phyloP scores from a whole-genome alignment of 176 grass and related monocot genomes.

The Coix lacrymajobi region DNA sequence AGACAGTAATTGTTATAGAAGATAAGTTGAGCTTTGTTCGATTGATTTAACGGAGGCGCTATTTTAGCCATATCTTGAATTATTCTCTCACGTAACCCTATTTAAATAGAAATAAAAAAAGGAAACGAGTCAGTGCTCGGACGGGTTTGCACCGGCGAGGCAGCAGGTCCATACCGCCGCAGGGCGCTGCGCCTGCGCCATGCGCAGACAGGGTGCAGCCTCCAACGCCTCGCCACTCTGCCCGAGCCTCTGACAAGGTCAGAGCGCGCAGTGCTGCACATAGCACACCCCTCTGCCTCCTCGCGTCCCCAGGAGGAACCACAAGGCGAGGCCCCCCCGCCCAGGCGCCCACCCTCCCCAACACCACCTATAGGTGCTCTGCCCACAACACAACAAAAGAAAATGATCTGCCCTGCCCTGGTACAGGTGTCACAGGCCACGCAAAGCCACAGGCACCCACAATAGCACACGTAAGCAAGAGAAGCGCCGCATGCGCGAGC shows the following conservation, averaged over 20 bases:
- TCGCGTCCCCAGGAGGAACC: conserved; percentile 21
- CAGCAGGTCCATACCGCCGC: not conserved
- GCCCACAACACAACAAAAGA: conserved; percentile 30
- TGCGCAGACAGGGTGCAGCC: conserved; percentile 29
- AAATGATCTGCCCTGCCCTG: conserved; percentile 14
- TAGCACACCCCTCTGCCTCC: not conserved
- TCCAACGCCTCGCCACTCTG: conserved; percentile 40
- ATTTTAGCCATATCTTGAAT: no score
- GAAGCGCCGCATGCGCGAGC: not conserved
- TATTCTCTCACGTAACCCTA: no score
- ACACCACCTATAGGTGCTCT: conserved; percentile 2
- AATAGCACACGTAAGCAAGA: not conserved
- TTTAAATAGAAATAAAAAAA: no score
- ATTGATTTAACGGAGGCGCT: no score
- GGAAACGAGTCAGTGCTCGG: not conserved
- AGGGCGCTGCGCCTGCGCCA: conserved; percentile 8
- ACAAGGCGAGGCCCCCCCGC: not conserved
- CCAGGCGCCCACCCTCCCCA: not conserved
- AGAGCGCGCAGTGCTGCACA: conserved; percentile 10
- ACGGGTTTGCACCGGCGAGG: not conserved
- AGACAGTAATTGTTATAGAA: no score
- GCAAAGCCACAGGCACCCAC: not conserved
- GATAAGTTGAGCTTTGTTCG: no score
- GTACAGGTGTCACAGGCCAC: not conserved
- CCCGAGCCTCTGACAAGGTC: conserved; percentile 34